Evolutionary conservation across 1,284 basidiomycete species (phyloP).

Genomic region (Phellinidium pouzarii): DNA sequence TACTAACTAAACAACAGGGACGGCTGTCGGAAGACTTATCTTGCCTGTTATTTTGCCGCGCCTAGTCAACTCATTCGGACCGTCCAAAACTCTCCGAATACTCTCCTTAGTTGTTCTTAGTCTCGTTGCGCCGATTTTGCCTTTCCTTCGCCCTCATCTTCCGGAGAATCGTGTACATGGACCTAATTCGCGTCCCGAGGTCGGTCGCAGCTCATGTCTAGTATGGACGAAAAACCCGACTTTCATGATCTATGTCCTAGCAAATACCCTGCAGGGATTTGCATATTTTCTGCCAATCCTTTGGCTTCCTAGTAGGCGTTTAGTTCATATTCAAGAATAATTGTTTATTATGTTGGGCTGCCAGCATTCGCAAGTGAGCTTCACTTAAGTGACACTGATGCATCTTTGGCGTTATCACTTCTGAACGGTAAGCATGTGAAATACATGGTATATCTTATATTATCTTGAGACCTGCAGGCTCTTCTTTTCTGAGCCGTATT

Average conservation of each 20-base stretch:
- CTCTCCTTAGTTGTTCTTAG: constrained; percentile 25
- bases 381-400: constrained; percentile 23
- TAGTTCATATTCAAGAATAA: neutral
- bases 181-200: constrained; percentile 16
- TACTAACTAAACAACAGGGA: constrained; percentile 22
- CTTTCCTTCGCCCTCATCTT: constrained; percentile 31
- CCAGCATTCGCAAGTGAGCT: constrained; percentile 30
- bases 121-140: constrained; percentile 25
- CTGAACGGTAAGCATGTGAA: constrained; percentile 25
- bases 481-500: constrained; percentile 29
- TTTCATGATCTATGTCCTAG: constrained; percentile 28
- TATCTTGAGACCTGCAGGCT: constrained; percentile 19
- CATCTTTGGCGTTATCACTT: constrained; percentile 27
- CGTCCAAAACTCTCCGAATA: constrained; percentile 26
- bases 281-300: constrained; percentile 31
- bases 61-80: constrained; percentile 27
- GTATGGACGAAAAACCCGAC: constrained; percentile 24
- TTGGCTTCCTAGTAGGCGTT: constrained; percentile 31
- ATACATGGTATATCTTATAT: neutral
- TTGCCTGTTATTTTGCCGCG: constrained; percentile 30
- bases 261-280: constrained; percentile 32
- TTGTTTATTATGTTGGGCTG: neutral
- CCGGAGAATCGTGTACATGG: constrained; percentile 26
- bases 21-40: constrained; percentile 32
- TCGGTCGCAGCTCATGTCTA: constrained; percentile 8